phyloP scores from a whole-genome alignment of 1,284 basidiomycete species.

The Serendipita sp. region DNA sequence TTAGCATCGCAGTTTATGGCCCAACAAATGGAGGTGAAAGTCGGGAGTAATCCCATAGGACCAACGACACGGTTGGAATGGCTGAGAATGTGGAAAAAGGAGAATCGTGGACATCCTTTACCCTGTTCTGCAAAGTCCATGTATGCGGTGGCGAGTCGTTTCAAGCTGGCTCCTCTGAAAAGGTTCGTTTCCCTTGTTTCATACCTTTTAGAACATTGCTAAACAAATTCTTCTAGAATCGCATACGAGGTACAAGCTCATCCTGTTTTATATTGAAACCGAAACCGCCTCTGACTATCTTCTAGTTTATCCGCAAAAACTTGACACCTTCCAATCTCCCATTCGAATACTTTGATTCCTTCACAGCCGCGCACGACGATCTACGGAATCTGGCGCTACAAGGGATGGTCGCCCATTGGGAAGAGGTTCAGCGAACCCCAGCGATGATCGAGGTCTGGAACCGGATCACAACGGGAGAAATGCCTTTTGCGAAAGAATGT shows the following conservation, averaged over 20 bases:
- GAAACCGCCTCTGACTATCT: not conserved
- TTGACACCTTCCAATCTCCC: not conserved
- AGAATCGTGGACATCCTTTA: not conserved
- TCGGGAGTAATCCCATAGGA: not conserved
- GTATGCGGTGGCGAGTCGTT: slow-evolving; percentile 2
- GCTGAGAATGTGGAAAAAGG: slow-evolving; percentile 1
- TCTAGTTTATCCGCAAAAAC: slow-evolving; percentile 5
- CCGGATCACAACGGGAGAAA: not conserved
- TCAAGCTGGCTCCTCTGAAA: not conserved
- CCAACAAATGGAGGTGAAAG: not conserved
- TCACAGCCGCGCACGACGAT: not conserved
- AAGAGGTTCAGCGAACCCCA: not conserved
- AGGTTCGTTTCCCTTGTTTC: not conserved
- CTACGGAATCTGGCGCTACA: slow-evolving; percentile 2
- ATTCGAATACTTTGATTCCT: slow-evolving; percentile 6
- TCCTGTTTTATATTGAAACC: not conserved
- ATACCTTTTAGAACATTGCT: not conserved
- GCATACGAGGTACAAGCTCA: not conserved
- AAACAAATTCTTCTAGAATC: not conserved
- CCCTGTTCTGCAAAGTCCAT: slow-evolving; percentile 3
- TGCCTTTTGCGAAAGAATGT: slow-evolving; percentile 5
- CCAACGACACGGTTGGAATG: slow-evolving; percentile 1
- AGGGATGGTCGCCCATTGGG: slow-evolving; percentile 4
- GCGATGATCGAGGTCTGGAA: slow-evolving; percentile 6
- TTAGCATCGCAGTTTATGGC: slow-evolving; percentile 5